Evolutionary conservation across 352 stramenopile species (phyloP).

Genomic region (Ophiocytium majus): DNA sequence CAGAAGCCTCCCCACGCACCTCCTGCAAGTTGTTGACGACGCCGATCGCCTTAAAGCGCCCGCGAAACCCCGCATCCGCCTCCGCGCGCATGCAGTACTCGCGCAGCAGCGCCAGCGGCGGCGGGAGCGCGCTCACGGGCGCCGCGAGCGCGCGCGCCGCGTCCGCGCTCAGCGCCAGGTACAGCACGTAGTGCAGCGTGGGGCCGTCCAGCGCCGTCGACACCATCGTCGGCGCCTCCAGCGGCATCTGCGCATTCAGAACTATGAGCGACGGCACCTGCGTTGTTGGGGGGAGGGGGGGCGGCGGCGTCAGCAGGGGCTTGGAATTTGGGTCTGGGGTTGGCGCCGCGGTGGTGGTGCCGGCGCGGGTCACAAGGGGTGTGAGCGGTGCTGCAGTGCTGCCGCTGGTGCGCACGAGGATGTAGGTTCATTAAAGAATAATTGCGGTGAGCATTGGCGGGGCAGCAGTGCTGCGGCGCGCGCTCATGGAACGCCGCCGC

Average conservation of each 20-base stretch:
- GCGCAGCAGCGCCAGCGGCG: neutral
- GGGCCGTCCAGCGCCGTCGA: constrained; percentile 26
- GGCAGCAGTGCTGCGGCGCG: too few relatives aligned
- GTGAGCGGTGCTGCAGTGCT: too few relatives aligned
- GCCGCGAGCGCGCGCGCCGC: constrained; percentile 26
- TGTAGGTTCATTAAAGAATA: too few relatives aligned
- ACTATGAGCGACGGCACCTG: constrained; percentile 38
- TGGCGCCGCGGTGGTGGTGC: too few relatives aligned
- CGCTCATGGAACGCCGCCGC: too few relatives aligned
- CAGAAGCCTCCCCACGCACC: too few relatives aligned
- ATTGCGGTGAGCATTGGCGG: too few relatives aligned
- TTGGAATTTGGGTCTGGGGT: too few relatives aligned
- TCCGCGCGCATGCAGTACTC: constrained; percentile 6
- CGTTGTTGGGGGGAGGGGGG: too few relatives aligned
- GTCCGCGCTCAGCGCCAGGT: constrained; percentile 40
- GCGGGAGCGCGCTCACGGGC: neutral
- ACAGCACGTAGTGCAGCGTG: constrained; percentile 41
- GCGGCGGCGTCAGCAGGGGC: too few relatives aligned
- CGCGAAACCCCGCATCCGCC: constrained; percentile 23
- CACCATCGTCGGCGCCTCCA: constrained; percentile 34
- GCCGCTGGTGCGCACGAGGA: too few relatives aligned
- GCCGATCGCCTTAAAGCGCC: constrained; percentile 39
- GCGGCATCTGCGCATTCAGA: constrained; percentile 42
- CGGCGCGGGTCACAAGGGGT: too few relatives aligned
- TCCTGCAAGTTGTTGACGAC: constrained; percentile 36